Percentiles rank a stretch among this genome's conserved stretches.
phyloP scores from a whole-genome alignment of 2,329 filamentous ascomycete genomes.

The Echinosphaeria canescens region DNA sequence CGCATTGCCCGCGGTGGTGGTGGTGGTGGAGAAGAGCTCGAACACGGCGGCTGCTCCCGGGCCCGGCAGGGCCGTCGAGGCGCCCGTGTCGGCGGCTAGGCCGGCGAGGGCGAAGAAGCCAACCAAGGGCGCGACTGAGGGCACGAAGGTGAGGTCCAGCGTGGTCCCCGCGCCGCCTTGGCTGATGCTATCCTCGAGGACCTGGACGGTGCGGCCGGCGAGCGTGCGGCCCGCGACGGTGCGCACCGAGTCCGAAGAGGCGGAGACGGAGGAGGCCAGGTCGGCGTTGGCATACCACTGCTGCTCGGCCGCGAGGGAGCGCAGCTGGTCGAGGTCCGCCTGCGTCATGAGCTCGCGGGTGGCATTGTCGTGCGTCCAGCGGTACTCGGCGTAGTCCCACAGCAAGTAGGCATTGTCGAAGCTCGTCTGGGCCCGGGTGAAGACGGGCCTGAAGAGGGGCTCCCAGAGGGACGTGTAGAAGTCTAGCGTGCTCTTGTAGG shows the following conservation, averaged over 20 bases:
- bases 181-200: constrained; percentile 19
- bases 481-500: constrained; percentile 8
- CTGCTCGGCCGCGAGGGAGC: constrained; percentile 41
- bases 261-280: constrained; percentile 30
- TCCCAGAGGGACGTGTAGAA: constrained; percentile 21
- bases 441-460: constrained; percentile 14
- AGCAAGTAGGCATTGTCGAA: constrained; percentile 27
- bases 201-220: constrained; percentile 17
- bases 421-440: constrained; percentile 13
- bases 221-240: constrained; percentile 31
- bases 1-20: constrained; percentile 4
- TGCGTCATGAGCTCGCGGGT: constrained; percentile 18
- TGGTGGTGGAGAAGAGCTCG: constrained; percentile 31
- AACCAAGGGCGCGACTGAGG: constrained; percentile 29
- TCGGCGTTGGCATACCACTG: constrained; percentile 35
- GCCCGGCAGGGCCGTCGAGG: constrained; percentile 28
- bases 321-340: constrained; percentile 28
- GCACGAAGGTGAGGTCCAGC: constrained; percentile 29
- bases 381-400: constrained; percentile 33
- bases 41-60: constrained; percentile 60
- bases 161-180: constrained; percentile 17
- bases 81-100: constrained; percentile 22
- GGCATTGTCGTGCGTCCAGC: constrained; percentile 25
- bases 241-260: constrained; percentile 17
- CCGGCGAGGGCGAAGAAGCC: constrained; percentile 27